Percentiles rank a stretch among this genome's conserved stretches.
phyloP scores from a whole-genome alignment of 2,329 filamentous ascomycete species.

The Monilinia fructigena region DNA sequence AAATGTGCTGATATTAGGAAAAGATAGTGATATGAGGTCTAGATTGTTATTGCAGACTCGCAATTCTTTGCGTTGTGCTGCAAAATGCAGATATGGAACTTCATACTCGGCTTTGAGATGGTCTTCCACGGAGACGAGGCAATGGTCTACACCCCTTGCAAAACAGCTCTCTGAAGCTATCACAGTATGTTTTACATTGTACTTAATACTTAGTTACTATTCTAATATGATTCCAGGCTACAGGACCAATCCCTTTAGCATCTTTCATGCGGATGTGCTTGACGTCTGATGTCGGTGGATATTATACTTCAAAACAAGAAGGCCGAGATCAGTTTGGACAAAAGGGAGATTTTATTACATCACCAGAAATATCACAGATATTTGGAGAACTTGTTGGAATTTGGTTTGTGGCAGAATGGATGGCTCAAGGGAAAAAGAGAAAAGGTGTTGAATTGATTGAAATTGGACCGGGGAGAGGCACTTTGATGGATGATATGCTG shows the following conservation, averaged over 20 bases:
- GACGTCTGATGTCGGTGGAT: constrained; percentile 84
- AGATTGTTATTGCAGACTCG: constrained; percentile 32
- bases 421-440: constrained; percentile 75
- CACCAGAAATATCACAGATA: constrained; percentile 93
- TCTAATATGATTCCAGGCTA: constrained; percentile 57
- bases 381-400: constrained; percentile 93
- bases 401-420: constrained; percentile 97
- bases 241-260: constrained; percentile 86
- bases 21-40: constrained; percentile 35
- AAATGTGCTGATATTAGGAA: constrained; percentile 27
- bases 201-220: neutral
- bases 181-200: constrained; percentile 53
- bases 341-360: constrained; percentile 94
- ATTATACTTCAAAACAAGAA: constrained; percentile 76
- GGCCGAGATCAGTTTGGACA: constrained; percentile 85
- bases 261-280: constrained; percentile 99
- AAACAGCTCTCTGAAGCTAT: constrained; percentile 86
- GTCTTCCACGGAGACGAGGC: constrained; percentile 36
- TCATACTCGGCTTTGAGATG: constrained; percentile 32
- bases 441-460: constrained; percentile 86
- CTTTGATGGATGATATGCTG: constrained; percentile 94
- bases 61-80: constrained; percentile 31
- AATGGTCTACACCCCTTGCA: constrained; percentile 91
- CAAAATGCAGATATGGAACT: constrained; percentile 28
- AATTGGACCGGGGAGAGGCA: constrained; percentile 89